Percentiles rank a stretch among this genome's conserved stretches.
Conservation (phyloP, 495 filamentous ascomycete genomes). For the Trichoderma orchidacearum region DNA sequence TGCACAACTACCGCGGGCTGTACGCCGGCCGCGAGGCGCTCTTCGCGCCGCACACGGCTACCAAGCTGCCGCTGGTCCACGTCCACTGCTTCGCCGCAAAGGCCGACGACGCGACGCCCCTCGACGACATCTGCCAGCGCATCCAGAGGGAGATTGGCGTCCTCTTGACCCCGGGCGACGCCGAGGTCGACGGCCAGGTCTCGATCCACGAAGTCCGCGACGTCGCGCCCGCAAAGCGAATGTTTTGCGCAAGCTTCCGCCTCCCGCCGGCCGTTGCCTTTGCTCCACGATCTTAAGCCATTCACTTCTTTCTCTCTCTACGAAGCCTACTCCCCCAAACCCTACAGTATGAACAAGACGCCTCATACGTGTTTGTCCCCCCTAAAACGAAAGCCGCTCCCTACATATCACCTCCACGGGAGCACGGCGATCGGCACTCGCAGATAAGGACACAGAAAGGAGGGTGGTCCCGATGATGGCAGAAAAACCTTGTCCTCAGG, state of each 20-base stretch:
- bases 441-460: no score
- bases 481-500: no score
- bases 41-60: constrained; percentile 44
- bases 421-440: no score
- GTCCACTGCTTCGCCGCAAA: constrained; percentile 82
- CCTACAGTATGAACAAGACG: background rate
- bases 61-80: constrained; percentile 66
- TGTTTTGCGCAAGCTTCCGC: constrained; percentile 92
- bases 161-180: constrained; percentile 43
- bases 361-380: background rate
- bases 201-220: constrained; percentile 66
- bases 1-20: constrained; percentile 71
- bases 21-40: constrained; percentile 55
- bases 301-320: background rate
- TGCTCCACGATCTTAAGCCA: constrained; percentile 15
- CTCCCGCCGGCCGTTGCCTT: constrained; percentile 76
- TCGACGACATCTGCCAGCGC: constrained; percentile 52
- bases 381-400: no score
- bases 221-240: constrained; percentile 85
- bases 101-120: constrained; percentile 46
- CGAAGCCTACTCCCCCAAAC: background rate
- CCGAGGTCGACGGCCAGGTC: constrained; percentile 41
- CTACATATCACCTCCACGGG: no score
- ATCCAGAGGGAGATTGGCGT: constrained; percentile 47
- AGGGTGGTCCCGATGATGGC: no score